Base-by-base conservation (phyloP, 2,329 filamentous ascomycete species). In the Diaporthe destruens region DNA sequence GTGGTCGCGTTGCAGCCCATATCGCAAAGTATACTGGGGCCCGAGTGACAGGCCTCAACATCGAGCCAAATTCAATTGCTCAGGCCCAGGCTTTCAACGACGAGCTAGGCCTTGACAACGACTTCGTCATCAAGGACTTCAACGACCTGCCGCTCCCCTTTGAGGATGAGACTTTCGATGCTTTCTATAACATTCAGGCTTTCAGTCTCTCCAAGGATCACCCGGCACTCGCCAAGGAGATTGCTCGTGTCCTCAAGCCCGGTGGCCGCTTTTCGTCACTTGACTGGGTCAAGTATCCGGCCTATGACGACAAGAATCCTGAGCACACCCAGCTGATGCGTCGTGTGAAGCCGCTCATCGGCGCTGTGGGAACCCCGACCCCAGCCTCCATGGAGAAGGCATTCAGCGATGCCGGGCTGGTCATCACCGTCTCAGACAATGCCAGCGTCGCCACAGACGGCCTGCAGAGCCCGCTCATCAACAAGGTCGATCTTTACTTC, bases 131-230 rank as follows among this genome's bases (percentile, higher is more conserved):
- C 42, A 84, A 84, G 75, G 86, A 88, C 76, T 86, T 87, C 78
- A 88, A 88, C 78, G 80, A 81, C 55, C 81, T 88, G 42, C 86
- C 87, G 1, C 81, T 88, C 1, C 87, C 86, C 1, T 88, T 88
- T 71, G 83, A 78, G 18, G 83, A 88, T 74, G 79, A 78, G 34
- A 82, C 80, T 54, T 87, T 88, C 76, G 86, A 88, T 71, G 86
- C 83, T 39, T 87, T 88, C 73, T 88, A 85, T 82, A 87, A 84
- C 85, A 91, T 84, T 84, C 91, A 83, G 83, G 90, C 81, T 71
- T 86, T 83, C 77, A 90, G 83, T 81, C 85, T 84, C 39, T 87
- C 85, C 81, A 86, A 86, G 74, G 85, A 88, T 69, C 80, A 85
- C 2, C 76, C 80, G 3, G 79, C 81, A 9, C 80, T 87, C 14